Evolutionary conservation across 2,329 filamentous ascomycete genomes (phyloP).

Genomic region (Phaeoacremonium minimum): DNA sequence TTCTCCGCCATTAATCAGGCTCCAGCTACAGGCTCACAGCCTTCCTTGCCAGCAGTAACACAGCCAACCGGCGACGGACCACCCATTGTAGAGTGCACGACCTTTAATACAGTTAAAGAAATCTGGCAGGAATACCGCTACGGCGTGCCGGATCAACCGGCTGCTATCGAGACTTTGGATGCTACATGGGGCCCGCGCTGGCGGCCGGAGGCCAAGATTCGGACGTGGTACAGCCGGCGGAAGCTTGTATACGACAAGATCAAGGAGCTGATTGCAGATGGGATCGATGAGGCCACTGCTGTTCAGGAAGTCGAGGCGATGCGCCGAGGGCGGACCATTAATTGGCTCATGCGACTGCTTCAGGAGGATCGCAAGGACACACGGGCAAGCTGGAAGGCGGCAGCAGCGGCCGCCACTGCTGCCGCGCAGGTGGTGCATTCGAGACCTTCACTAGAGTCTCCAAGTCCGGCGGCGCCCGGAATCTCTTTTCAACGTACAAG

Average conservation of each 20-base stretch:
- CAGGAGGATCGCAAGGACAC: conserved; percentile 28
- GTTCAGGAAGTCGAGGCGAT: conserved; percentile 28
- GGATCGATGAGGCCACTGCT: conserved; percentile 26
- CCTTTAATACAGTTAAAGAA: conserved; percentile 27
- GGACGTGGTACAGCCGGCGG: conserved; percentile 31
- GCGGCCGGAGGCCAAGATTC: conserved; percentile 28
- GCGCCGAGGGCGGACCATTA: conserved; percentile 28
- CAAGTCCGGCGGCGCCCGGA: too few relatives aligned
- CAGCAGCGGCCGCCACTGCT: conserved; percentile 10
- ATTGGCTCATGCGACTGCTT: conserved; percentile 29
- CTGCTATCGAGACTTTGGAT: conserved; percentile 28
- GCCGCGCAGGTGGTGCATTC: too few relatives aligned
- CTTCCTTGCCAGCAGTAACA: conserved; percentile 17
- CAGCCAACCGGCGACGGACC: conserved; percentile 21
- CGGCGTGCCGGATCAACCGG: conserved; percentile 27
- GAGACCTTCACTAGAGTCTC: too few relatives aligned
- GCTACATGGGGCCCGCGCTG: conserved; percentile 27
- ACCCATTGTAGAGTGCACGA: conserved; percentile 26
- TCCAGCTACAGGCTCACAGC: conserved; percentile 14
- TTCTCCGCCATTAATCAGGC: conserved; percentile 1
- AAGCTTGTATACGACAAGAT: conserved; percentile 35
- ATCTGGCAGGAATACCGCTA: conserved; percentile 31
- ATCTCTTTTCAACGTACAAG: too few relatives aligned
- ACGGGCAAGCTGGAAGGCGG: conserved; percentile 12
- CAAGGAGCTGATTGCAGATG: conserved; percentile 27